Evolutionary conservation across 106 monocot species (phyloP), one percentile per base, ranked within the genome.

Genomic region (Dendrobium nobile): DNA sequence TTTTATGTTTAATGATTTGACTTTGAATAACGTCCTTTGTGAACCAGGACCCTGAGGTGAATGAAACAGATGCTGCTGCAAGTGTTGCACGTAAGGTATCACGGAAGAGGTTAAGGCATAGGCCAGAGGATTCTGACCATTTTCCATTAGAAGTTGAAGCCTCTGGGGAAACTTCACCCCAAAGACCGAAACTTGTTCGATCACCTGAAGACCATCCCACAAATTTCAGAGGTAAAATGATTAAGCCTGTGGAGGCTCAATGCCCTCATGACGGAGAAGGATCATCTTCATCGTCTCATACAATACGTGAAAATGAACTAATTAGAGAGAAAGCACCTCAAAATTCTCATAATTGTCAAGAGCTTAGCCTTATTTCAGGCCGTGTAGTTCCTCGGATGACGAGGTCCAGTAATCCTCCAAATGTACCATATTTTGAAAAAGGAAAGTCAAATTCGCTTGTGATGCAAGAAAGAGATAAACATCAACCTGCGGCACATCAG

Each of bases 21-120:
- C 10, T 20, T 73, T 70, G 33, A 42, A 40, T 48, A 19, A 7
- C 20, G 20, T 33, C 37, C 6, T 26, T 59, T 79, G 47, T 75
- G 54, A 67, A 67, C 18, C 73, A 80, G 84, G 81, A 83, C 76
- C 8, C 41, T 16, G 72, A 47, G 3, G 41, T 0, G 43, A 41
- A 41, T 22, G 47, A 47, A 59, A 78, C 80, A 41, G 78, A 86
- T 74, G 80, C 37, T 42, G 9, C 24, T 24, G 26, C 27, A 37
- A 61, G 31, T 42, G 84, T 70, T 7, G 68, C 79, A 2, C 41
- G 61, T 10, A 82, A 79, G 26, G 77, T 47, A 22, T 58, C 17
- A 31, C 31, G 78, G 42, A 91, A 82, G 61, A 84, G 73, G 56
- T 55, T 78, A 27, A 79, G 81, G 67, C 37, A 17, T n/a, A 75